Evolutionary conservation across 2,329 filamentous ascomycete genomes (phyloP).

Genomic region (Penicillium sp.): DNA sequence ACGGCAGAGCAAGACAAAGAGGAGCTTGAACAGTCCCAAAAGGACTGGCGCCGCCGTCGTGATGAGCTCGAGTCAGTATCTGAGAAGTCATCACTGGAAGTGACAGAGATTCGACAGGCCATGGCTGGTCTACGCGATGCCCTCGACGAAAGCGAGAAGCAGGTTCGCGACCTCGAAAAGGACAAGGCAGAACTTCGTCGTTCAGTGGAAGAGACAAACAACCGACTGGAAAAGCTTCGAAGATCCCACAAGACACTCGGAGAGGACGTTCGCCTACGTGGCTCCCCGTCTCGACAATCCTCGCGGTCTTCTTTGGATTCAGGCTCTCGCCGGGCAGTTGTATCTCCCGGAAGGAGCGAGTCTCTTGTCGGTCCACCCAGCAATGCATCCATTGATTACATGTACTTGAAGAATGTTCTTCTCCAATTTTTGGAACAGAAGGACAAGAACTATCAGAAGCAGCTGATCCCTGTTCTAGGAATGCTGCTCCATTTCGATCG

Average conservation of each 20-base stretch:
- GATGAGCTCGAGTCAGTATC: conserved; percentile 73
- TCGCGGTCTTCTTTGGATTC: conserved; percentile 61
- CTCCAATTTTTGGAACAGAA: conserved; percentile 65
- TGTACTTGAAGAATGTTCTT: conserved; percentile 65
- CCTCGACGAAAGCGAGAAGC: conserved; percentile 82
- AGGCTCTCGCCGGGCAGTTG: conserved; percentile 43
- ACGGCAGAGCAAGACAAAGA: conserved; percentile 71
- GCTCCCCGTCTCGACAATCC: conserved; percentile 49
- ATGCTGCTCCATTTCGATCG: conserved; percentile 66
- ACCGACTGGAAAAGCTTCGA: conserved; percentile 74
- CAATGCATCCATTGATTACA: conserved; percentile 52
- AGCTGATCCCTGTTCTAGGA: conserved; percentile 63
- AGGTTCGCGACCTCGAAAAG: conserved; percentile 78
- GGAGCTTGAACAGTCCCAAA: conserved; percentile 70
- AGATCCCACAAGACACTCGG: conserved; percentile 63
- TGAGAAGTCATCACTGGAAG: conserved; percentile 68
- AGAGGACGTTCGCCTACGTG: conserved; percentile 54
- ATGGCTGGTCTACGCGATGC: conserved; percentile 75
- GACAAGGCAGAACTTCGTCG: conserved; percentile 73
- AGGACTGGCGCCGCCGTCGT: conserved; percentile 69
- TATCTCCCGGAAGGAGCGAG: conserved; percentile 48
- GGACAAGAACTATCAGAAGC: conserved; percentile 66
- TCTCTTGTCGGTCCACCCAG: conserved; percentile 34
- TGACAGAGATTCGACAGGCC: conserved; percentile 70
- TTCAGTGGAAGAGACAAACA: conserved; percentile 73